Evolutionary conservation across 1,284 basidiomycete genomes (phyloP).

Genomic region (Pyrrhoderma lamaoense): DNA sequence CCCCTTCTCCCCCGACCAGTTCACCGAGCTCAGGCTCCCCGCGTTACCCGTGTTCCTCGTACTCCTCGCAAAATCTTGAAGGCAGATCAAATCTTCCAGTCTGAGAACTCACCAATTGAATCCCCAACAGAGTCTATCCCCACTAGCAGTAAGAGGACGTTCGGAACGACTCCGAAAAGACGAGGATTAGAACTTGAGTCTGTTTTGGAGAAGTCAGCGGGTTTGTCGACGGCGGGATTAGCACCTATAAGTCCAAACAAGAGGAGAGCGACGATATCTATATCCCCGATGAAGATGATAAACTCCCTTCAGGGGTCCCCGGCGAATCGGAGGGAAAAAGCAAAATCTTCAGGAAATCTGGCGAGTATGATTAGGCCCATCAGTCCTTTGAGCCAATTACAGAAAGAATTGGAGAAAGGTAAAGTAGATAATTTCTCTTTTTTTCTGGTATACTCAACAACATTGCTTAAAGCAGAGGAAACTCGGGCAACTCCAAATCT

Average conservation of each 20-base stretch:
- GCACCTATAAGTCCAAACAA: constrained; percentile 42
- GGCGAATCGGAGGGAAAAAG: constrained; percentile 59
- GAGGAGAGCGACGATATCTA: constrained; percentile 60
- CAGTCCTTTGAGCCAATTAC: constrained; percentile 51
- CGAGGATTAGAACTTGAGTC: constrained; percentile 21
- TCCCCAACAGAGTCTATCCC: constrained; percentile 18
- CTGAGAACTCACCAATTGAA: constrained; percentile 30
- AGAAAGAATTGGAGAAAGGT: constrained; percentile 56
- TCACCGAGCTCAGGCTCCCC: constrained; percentile 38
- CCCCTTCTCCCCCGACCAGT: constrained; percentile 54
- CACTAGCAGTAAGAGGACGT: constrained; percentile 11
- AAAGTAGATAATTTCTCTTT: constrained; percentile 26
- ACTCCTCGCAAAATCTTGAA: constrained; percentile 55
- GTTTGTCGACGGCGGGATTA: no score
- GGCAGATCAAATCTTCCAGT: constrained; percentile 60
- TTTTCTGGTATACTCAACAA: background rate
- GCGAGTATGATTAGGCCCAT: constrained; percentile 60
- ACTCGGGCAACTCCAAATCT: constrained; percentile 42
- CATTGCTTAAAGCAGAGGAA: constrained; percentile 9
- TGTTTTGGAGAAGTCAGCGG: no score
- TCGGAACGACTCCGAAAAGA: constrained; percentile 15
- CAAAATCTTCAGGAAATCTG: constrained; percentile 39
- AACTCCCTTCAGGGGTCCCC: constrained; percentile 40
- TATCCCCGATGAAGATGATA: constrained; percentile 23
- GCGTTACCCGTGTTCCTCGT: constrained; percentile 40